Conservation (phyloP, 805 yeast species). For the Komagataella pseudopastoris region DNA sequence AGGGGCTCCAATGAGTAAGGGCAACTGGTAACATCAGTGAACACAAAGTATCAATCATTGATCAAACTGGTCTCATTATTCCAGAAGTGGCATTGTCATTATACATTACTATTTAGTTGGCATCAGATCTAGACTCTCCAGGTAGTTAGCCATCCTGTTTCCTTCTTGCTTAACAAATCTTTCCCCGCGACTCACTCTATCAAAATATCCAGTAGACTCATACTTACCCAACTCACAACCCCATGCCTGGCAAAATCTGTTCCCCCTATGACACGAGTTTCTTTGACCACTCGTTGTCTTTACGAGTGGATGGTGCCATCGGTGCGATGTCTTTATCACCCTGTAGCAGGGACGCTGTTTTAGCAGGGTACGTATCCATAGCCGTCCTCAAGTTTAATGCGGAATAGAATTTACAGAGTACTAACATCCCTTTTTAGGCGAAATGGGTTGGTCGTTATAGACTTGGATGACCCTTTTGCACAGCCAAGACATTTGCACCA, state of each 20-base stretch:
- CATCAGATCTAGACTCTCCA: neutral
- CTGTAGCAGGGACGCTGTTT: slow-evolving; percentile 82
- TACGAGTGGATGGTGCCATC: slow-evolving; percentile 83
- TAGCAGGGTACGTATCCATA: slow-evolving; percentile 46
- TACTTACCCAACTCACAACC: neutral
- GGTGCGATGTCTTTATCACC: slow-evolving; percentile 87
- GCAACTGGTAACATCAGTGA: too few species aligned
- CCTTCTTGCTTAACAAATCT: neutral
- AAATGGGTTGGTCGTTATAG: slow-evolving; percentile 79
- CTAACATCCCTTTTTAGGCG: slow-evolving; percentile 19
- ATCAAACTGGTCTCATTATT: too few species aligned
- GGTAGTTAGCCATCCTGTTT: neutral
- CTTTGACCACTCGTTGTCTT: slow-evolving; percentile 68
- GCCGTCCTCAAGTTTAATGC: neutral
- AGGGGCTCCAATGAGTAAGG: too few species aligned
- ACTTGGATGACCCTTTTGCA: slow-evolving; percentile 87
- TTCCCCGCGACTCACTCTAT: neutral
- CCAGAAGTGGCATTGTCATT: too few species aligned
- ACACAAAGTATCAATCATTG: too few species aligned
- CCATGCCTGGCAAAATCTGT: neutral
- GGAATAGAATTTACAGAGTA: neutral
- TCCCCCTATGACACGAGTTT: slow-evolving; percentile 35
- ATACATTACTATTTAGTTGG: too few species aligned
- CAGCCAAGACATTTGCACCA: slow-evolving; percentile 93
- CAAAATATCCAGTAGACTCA: neutral